Base-by-base conservation (phyloP, 176 grass and related monocot species). In the Eleusine coracana region DNA sequence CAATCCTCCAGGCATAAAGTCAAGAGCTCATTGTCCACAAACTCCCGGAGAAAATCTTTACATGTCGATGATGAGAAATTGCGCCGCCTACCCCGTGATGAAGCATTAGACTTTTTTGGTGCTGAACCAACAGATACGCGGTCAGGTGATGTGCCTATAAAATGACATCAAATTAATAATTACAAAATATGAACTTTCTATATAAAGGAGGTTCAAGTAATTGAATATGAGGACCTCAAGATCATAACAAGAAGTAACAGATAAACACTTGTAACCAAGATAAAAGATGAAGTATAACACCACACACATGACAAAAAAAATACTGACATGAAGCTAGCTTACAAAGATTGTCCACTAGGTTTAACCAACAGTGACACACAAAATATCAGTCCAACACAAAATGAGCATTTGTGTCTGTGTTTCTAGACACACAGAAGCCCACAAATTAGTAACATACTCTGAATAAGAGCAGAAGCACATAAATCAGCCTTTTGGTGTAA, bases 31-130 rank as follows among this genome's bases (percentile, higher is more conserved):
- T 78, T 91, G 61, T 98, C 96, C 31, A 98, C 92, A 74, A 98
- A 99, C 70, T 99, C 90, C 2, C 82, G 83, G 59, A 99, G 96
- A 75, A 98, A 99, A 80, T 96, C 91, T 81, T 99, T 96, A 66
- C 89, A 95, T 23, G 68, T 80, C 41, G 93, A 91, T 21, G 93
- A 93, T 23, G 93, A 96, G 48, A 91, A 93, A 40, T 88, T 85
- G 25, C 66, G 59, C 21, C 45, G 63, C 21, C 82, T 80, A 46
- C 82, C 75, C 52, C 75, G 86, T 70, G 87, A 86, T n/a, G 88
- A 91, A 50, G 39, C 72, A 59, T 70, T 89, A 54, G 75, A 90
- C 20, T 77, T 84, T 81, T 91, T 93, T 10, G 70, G 79, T 27
- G 85, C 85, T 68, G 85, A 95, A 61, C 82, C 85, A 79, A 88